Percentiles rank a stretch among this genome's conserved stretches.
Evolutionary conservation across 305 asterid species (phyloP).

Genomic region (Stenogyne calaminthoides): DNA sequence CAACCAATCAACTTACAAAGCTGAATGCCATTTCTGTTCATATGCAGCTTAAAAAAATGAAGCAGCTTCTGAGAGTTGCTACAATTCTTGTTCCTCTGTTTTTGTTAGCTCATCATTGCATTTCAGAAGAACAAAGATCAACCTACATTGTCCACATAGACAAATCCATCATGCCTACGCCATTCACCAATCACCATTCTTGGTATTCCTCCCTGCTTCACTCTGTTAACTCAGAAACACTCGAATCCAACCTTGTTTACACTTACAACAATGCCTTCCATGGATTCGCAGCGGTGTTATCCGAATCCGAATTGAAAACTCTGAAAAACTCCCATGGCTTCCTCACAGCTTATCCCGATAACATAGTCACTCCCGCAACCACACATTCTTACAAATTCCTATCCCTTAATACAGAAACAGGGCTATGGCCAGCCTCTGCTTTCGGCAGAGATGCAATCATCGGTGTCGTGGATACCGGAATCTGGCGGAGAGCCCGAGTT

Average conservation of each 20-base stretch:
- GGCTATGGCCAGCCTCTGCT: constrained; percentile 68
- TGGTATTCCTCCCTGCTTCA: constrained; percentile 48
- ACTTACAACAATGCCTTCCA: constrained; percentile 57
- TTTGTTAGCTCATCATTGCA: constrained; percentile 2
- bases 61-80: constrained; percentile 8
- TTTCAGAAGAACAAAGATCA: not conserved
- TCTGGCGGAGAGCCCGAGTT: no score
- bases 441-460: constrained; percentile 63
- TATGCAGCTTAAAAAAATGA: constrained; percentile 8
- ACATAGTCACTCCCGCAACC: constrained; percentile 41
- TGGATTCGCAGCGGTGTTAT: constrained; percentile 60
- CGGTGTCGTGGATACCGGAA: constrained; percentile 58
- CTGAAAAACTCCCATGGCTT: constrained; percentile 47
- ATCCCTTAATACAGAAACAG: constrained; percentile 47
- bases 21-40: not conserved
- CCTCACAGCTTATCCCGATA: constrained; percentile 55
- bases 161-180: constrained; percentile 49
- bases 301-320: constrained; percentile 43
- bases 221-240: constrained; percentile 29
- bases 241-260: constrained; percentile 33
- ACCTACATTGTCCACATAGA: constrained; percentile 51
- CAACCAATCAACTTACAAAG: not conserved
- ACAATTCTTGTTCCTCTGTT: constrained; percentile 26
- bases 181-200: constrained; percentile 41
- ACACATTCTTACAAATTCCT: constrained; percentile 59